phyloP scores from a whole-genome alignment of 306 rosid genomes.

The Lablab purpureus region DNA sequence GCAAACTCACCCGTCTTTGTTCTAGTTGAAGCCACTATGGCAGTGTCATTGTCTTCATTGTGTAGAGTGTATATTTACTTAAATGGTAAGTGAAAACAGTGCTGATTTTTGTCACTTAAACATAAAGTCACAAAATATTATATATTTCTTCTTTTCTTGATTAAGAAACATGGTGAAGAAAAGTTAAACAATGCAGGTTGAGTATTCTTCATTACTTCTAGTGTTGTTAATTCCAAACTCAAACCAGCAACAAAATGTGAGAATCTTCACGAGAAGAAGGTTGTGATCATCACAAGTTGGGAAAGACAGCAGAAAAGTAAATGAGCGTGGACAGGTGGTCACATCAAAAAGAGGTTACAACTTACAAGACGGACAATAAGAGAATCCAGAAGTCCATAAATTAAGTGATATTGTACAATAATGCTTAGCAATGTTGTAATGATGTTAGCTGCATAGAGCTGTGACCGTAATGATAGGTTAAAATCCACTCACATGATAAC shows the following conservation, averaged over 20 bases:
- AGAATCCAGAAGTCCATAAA: conserved; percentile 7
- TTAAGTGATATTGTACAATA: conserved; percentile 32
- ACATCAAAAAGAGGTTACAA: background rate
- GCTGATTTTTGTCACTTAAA: background rate
- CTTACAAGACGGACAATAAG: background rate
- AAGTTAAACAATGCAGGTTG: background rate
- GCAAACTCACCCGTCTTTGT: background rate
- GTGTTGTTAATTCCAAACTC: background rate
- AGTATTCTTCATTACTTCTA: background rate
- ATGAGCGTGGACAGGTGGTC: background rate
- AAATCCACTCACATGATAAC: conserved; percentile 52
- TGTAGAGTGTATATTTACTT: background rate
- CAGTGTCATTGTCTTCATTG: background rate
- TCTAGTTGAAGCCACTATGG: background rate
- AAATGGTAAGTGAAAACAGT: background rate
- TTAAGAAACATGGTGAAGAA: background rate
- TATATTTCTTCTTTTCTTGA: background rate
- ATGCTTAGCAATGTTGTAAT: conserved; percentile 51
- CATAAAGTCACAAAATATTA: background rate
- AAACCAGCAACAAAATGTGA: background rate
- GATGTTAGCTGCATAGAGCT: conserved; percentile 55
- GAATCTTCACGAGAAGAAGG: background rate
- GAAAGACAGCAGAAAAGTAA: background rate
- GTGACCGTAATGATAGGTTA: conserved; percentile 56
- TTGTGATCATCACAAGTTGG: background rate